These are phyloP conservation scores for Dryas drummondii DNA, from an alignment of 306 rosid species.

Conservation along the genomic window DNA sequence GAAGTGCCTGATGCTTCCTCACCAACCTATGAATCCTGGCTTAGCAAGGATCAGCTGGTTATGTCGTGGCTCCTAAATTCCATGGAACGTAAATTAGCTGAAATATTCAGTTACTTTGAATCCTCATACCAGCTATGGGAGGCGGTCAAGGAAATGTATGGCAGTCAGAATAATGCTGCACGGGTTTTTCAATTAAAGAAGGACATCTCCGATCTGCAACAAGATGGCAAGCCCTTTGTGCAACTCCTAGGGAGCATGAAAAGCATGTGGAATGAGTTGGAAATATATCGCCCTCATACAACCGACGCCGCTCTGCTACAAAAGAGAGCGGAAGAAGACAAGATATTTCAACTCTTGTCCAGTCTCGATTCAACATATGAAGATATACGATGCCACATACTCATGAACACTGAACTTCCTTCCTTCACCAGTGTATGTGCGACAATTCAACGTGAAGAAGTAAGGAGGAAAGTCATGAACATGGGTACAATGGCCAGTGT, in stretches of 20 bases:
- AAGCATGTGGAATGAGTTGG: background rate
- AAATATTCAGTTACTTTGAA: background rate
- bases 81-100: background rate
- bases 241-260: background rate
- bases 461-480: background rate
- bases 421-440: background rate
- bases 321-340: too few species aligned
- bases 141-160: background rate
- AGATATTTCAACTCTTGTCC: too few species aligned
- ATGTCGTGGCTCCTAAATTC: too few species aligned
- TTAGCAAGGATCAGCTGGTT: conserved; percentile 4
- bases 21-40: background rate
- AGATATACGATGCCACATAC: background rate
- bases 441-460: background rate
- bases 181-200: background rate
- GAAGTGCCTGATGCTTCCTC: background rate
- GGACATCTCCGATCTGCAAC: conserved; percentile 1
- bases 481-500: background rate
- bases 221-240: background rate
- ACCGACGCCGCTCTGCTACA: too few species aligned
- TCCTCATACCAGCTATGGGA: background rate
- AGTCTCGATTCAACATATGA: background rate
- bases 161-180: background rate
- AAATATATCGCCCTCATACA: background rate
- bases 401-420: background rate